Evolutionary conservation across 139 green algal species (phyloP), one percentile per base, ranked within the genome.

Genomic region (Chlamydomonas applanata): DNA sequence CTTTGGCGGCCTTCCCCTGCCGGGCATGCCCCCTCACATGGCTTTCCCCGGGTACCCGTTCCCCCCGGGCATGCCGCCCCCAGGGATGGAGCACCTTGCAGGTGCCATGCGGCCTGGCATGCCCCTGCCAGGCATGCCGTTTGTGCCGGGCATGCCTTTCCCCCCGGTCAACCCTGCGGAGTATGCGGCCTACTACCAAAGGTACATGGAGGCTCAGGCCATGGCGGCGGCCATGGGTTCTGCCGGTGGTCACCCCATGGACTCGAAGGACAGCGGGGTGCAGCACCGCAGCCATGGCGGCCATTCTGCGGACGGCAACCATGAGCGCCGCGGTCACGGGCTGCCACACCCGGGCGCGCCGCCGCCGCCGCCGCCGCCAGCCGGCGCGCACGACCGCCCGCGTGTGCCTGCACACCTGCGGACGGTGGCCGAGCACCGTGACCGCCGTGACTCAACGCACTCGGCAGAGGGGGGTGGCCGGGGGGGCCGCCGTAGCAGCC

Each of bases 121-220:
- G 40, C 40, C 40, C 40, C 40, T 49, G 46, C 53, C 66, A 14
- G 45, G 63, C 63, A 29, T 70, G 63, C 63, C 30, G 32, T 61
- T 32, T 52, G 63, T 33, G 30, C n/a, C 9, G 40, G 36, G 22
- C 24, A 35, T 70, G 36, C 74, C 36, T 27, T n/a, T n/a, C 13
- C 53, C 53, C 0, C n/a, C 53, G 19, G 19, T 69, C 7, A 68
- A 66, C 5, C 35, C 65, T 30, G 74, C 57, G 5, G 72, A 76
- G 33, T 83, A 78, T 32, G 72, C 59, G 0, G 76, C 69, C 0
- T 83, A 83, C 35, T 82, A 82, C 65, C 66, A 80, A 19, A 68
- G 72, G 25, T 66, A 82, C 54, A 34, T 79, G 60, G 80, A 82
- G 59, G 36, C 30, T 13, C 79, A 78, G 59, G 59, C 59, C 46